Percentiles rank a stretch among this genome's conserved stretches.
These are phyloP conservation scores for Penicillium paradoxum DNA, from an alignment of 495 filamentous ascomycete genomes.

Conservation along the genomic window DNA sequence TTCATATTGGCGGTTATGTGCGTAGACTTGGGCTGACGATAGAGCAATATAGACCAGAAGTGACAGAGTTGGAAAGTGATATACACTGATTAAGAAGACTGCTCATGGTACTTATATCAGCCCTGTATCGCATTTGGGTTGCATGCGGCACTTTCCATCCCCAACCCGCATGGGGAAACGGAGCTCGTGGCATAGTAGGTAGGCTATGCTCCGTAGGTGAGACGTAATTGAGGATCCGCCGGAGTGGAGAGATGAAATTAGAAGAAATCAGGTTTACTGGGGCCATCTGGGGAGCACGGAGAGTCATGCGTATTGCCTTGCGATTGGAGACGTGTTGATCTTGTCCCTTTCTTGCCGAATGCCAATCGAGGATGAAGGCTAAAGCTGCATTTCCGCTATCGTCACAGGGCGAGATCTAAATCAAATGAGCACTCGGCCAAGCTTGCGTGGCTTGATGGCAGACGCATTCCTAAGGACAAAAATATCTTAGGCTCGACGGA, in stretches of 20 bases:
- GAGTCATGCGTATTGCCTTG: background rate
- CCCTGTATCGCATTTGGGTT: background rate
- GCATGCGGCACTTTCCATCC: constrained; percentile 16
- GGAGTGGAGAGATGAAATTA: background rate
- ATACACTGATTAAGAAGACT: background rate
- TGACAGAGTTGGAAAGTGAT: background rate
- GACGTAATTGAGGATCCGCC: constrained; percentile 5
- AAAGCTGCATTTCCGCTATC: constrained; percentile 2
- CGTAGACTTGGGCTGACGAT: too few species aligned
- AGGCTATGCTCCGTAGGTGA: too few species aligned
- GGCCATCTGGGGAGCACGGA: background rate
- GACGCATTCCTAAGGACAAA: constrained; percentile 14
- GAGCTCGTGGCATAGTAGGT: constrained; percentile 5
- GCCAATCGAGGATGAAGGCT: background rate
- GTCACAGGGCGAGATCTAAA: constrained; percentile 1
- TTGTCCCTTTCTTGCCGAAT: constrained; percentile 2
- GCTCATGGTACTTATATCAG: constrained; percentile 11
- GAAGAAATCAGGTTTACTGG: background rate
- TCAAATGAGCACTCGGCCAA: background rate
- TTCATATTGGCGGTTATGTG: constrained; percentile 22
- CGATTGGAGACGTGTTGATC: constrained; percentile 4
- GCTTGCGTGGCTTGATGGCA: constrained; percentile 11
- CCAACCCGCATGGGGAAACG: constrained; percentile 23
- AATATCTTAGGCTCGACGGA: constrained; percentile 19
- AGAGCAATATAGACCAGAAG: background rate